A percentile compares a stretch with the other conserved stretches of the same genome.
These are phyloP conservation scores for Acephala macrosclerotiorum DNA, from an alignment of 2,329 filamentous ascomycete species.

Conservation along the genomic window DNA sequence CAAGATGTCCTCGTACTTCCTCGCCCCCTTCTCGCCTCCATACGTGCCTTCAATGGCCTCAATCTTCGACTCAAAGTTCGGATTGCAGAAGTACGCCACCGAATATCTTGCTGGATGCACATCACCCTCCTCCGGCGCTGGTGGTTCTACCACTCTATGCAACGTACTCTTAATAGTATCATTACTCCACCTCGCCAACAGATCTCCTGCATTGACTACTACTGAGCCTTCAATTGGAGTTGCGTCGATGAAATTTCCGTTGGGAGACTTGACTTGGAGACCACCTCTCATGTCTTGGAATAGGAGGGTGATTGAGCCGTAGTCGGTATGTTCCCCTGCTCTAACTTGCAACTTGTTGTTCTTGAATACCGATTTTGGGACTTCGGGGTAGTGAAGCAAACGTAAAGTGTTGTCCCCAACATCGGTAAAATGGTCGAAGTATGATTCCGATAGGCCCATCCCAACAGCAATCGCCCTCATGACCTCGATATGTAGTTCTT, in stretches of 20 bases:
- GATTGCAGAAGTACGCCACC: slow-evolving; percentile 84
- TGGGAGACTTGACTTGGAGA: slow-evolving; percentile 69
- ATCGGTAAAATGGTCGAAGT: slow-evolving; percentile 80
- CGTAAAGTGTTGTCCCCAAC: slow-evolving; percentile 68
- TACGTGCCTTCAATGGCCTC: slow-evolving; percentile 72
- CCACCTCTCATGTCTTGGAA: slow-evolving; percentile 62
- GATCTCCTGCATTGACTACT: slow-evolving; percentile 88
- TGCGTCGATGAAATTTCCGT: slow-evolving; percentile 81
- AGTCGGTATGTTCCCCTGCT: slow-evolving; percentile 62
- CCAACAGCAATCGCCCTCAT: slow-evolving; percentile 89
- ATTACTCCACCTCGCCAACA: slow-evolving; percentile 81
- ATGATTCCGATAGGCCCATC: slow-evolving; percentile 72
- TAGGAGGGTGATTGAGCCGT: slow-evolving; percentile 58
- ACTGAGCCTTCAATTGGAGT: slow-evolving; percentile 83
- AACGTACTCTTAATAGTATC: slow-evolving; percentile 79
- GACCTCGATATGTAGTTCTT: slow-evolving; percentile 75
- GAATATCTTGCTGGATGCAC: slow-evolving; percentile 81
- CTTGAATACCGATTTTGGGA: slow-evolving; percentile 52
- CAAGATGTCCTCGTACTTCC: slow-evolving; percentile 81
- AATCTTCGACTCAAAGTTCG: slow-evolving; percentile 68
- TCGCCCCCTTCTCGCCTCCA: slow-evolving; percentile 63
- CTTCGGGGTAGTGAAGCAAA: slow-evolving; percentile 64
- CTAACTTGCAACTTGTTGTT: slow-evolving; percentile 59
- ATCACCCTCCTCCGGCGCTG: slow-evolving; percentile 59
- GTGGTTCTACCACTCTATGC: slow-evolving; percentile 89